A percentile compares a stretch with the other conserved stretches of the same genome.
phyloP scores from a whole-genome alignment of 192 early-diverging fungal genomes.

The Rhizoclosmatium globosum region DNA sequence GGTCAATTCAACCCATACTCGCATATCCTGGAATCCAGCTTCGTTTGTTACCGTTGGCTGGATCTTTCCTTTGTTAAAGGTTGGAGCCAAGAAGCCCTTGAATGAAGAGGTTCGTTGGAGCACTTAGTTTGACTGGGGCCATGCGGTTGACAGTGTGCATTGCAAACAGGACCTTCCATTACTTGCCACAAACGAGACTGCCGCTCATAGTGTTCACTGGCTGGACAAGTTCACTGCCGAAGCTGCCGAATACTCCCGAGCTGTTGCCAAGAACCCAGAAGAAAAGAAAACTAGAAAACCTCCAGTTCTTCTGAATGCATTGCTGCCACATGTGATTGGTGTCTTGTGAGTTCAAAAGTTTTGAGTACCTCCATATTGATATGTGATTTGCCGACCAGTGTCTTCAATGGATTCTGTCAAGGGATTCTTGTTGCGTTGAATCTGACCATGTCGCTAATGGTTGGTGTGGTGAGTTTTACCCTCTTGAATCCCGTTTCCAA shows the following conservation, averaged over 20 bases:
- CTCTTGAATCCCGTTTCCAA: neutral
- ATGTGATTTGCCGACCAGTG: neutral
- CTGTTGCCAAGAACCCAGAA: neutral
- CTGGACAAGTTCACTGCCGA: conserved; percentile 5
- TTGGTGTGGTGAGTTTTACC: conserved; percentile 3
- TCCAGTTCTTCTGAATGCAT: neutral
- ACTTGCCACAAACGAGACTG: neutral
- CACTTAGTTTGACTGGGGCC: too few species aligned
- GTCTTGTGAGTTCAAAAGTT: neutral
- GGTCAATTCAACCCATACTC: too few species aligned
- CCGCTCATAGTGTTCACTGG: neutral
- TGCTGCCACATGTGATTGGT: conserved; percentile 7
- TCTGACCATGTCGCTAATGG: conserved; percentile 1
- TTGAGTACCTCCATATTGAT: neutral
- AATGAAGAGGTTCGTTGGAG: neutral
- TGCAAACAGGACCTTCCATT: conserved; percentile 1
- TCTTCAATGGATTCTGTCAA: neutral
- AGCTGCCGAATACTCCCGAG: neutral
- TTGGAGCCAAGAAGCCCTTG: conserved; percentile 19
- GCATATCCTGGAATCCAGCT: neutral
- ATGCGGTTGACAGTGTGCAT: too few species aligned
- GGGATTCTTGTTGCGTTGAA: neutral
- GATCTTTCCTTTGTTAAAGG: conserved; percentile 9
- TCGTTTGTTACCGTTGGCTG: conserved; percentile 17
- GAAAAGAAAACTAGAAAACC: neutral